Evolutionary conservation across 2,329 filamentous ascomycete species (phyloP), one percentile per base, ranked within the genome.

Genomic region (Scedosporium aurantiacum): DNA sequence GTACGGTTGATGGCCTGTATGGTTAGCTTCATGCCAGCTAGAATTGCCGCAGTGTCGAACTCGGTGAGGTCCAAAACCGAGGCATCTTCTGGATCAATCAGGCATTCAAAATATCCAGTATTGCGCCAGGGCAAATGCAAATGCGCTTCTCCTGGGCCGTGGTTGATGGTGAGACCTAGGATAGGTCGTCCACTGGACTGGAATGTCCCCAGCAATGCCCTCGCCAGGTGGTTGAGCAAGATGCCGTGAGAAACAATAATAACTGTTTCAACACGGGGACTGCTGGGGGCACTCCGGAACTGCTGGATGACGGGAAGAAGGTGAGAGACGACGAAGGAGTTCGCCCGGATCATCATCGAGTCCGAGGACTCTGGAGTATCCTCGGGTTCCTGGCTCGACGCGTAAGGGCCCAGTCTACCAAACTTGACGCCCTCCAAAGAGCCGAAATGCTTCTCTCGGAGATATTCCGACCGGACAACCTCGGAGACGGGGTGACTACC

Each of bases 231-330:
- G 2, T 83, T 84, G 2, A 96, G 80, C 47, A 96, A 84, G 63
- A 96, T 86, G 16, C 92, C 91, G 68, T 97, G 92, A 1, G 91
- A 88, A 3, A 96, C 88, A 14, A 96, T 74, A 1, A 84, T 86
- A 12, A 91, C 75, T 27, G 63, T 64, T 18, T 65, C 58, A 21
- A 37, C 12, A 50, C 18, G 1, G 21, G 23, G 45, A 6, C 18
- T 28, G 5, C 25, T 27, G 1, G 50, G 47, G 8, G 52, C 61
- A 0, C 65, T 58, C 2, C 65, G 63, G 0, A 70, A 65, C 10
- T 71, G 65, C 10, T 75, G 65, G 16, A 87, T 63, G 3, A 88
- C 63, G 8, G 86, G 86, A 4, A 82, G 66, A 0, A 96, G 73
- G 67, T 88, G 77, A 7, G 77, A 71, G 61, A 86, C 77, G 23